Evolutionary conservation across 371 early-diverging fungal genomes (phyloP).

Genomic region (Saksenaea vasiformis): DNA sequence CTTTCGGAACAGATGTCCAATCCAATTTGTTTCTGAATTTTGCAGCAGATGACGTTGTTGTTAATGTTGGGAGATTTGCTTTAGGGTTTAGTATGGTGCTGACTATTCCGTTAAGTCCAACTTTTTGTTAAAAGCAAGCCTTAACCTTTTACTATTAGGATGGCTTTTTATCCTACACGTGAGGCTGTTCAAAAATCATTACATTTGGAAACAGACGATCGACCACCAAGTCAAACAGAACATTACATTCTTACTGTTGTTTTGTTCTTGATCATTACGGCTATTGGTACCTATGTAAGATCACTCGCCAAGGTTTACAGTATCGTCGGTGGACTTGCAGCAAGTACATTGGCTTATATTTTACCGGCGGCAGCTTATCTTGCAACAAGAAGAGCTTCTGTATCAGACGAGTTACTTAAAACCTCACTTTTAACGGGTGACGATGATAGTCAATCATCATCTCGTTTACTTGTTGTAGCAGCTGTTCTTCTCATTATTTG

Average conservation of each 20-base stretch:
- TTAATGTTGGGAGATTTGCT: conserved; percentile 54
- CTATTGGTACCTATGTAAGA: conserved; percentile 30
- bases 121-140: not conserved
- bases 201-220: conserved; percentile 35
- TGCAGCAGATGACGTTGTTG: conserved; percentile 46
- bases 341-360: conserved; percentile 48
- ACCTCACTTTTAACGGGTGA: not conserved
- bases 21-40: conserved; percentile 62
- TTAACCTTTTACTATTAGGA: conserved; percentile 12
- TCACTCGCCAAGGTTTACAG: conserved; percentile 47
- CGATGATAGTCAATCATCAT: not conserved
- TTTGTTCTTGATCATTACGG: conserved; percentile 32
- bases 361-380: conserved; percentile 43
- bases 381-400: conserved; percentile 10
- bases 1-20: conserved; percentile 55
- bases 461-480: conserved; percentile 1
- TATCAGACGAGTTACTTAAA: not conserved
- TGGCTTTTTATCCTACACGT: conserved; percentile 50
- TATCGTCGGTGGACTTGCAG: conserved; percentile 49
- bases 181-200: conserved; percentile 44
- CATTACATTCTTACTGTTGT: conserved; percentile 39
- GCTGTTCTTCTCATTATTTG: conserved; percentile 6
- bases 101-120: conserved; percentile 47
- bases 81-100: conserved; percentile 57
- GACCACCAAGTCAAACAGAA: conserved; percentile 32